Evolutionary conservation across 2,329 filamentous ascomycete species (phyloP).

Genomic region (Talaromyces sp.): DNA sequence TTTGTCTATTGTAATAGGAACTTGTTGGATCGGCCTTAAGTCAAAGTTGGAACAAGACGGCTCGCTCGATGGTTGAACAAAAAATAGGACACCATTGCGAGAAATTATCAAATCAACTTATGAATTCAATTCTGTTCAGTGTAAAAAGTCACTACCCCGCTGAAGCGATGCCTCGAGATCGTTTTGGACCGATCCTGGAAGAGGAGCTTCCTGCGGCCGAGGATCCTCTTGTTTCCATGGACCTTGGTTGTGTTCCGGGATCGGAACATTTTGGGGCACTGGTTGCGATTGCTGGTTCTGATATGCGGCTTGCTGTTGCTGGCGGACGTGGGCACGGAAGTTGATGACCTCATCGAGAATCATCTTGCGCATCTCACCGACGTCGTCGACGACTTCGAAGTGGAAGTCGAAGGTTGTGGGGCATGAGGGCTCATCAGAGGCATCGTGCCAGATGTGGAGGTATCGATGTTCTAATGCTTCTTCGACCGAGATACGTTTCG

Average conservation of each 20-base stretch:
- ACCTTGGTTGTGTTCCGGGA: slow-evolving; percentile 59
- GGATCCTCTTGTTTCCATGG: slow-evolving; percentile 58
- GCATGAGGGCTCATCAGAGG: slow-evolving; percentile 90
- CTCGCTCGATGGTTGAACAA: not conserved
- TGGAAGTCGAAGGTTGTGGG: slow-evolving; percentile 96
- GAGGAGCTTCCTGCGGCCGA: slow-evolving; percentile 55
- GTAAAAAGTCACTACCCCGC: slow-evolving; percentile 54
- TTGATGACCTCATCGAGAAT: slow-evolving; percentile 90
- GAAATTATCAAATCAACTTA: not conserved
- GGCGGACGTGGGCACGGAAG: slow-evolving; percentile 67
- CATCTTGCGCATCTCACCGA: slow-evolving; percentile 92
- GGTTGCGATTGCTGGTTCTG: slow-evolving; percentile 38
- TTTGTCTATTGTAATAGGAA: not conserved
- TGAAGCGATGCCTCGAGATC: slow-evolving; percentile 52
- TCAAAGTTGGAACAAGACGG: not conserved
- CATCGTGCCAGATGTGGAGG: slow-evolving; percentile 96
- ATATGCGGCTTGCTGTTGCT: slow-evolving; percentile 40
- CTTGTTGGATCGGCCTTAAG: not conserved
- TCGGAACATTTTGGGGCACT: slow-evolving; percentile 54
- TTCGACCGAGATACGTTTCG: slow-evolving; percentile 88
- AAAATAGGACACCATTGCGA: not conserved
- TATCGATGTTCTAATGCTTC: slow-evolving; percentile 95
- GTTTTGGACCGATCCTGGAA: slow-evolving; percentile 42
- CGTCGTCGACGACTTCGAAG: slow-evolving; percentile 96
- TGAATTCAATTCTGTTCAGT: not conserved